Base-by-base conservation (phyloP, 768 basidiomycete genomes). In the Calocera cornea region DNA sequence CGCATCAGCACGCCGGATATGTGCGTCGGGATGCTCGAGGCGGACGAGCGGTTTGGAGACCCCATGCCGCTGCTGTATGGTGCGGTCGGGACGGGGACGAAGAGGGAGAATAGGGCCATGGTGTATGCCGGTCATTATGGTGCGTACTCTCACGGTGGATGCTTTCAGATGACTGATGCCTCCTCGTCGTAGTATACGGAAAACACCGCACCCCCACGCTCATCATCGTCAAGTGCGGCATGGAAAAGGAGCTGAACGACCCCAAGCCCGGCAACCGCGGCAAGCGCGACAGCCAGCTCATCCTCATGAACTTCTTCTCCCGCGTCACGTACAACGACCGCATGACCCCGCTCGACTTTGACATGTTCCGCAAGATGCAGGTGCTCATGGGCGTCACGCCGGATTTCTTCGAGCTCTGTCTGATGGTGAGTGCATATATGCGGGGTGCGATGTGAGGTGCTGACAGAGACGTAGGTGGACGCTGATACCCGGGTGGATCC, bases 91-190 rank as follows among this genome's bases (percentile, higher is more conserved):
- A 84, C 88, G 10, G 95, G 97, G 1, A 78, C 85, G 22, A 97
- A 98, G 80, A 83, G 82, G 65, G 87, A 94, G 74, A 99, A 99
- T 72, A 83, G 93, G 66, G 95, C 95, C 7, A 91, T 97, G 91
- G 90, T 98, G 22, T 98, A 99, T 80, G 97, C 97, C 65, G 97
- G 97, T n/a, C 95, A 99, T 80, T 97, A 98, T 77, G 90, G 93
- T 95, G 76, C 75, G 92, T 84, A 34, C 40, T 65, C 63, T 34
- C 14, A 22, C 36, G 2, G 14, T 41, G n/a, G 1, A 8, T 1
- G 7, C 27, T 41, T 11, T 67, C 22, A 34, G 66, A 3, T 27
- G 22, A 8, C n/a, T 66, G 88, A 54, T 50, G 1, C 40, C 41
- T 47, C 29, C n/a, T n/a, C 10, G 1, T 31, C 34, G n/a, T n/a